Base-by-base conservation (phyloP, 2,329 filamentous ascomycete genomes). In the Apiospora hydei region DNA sequence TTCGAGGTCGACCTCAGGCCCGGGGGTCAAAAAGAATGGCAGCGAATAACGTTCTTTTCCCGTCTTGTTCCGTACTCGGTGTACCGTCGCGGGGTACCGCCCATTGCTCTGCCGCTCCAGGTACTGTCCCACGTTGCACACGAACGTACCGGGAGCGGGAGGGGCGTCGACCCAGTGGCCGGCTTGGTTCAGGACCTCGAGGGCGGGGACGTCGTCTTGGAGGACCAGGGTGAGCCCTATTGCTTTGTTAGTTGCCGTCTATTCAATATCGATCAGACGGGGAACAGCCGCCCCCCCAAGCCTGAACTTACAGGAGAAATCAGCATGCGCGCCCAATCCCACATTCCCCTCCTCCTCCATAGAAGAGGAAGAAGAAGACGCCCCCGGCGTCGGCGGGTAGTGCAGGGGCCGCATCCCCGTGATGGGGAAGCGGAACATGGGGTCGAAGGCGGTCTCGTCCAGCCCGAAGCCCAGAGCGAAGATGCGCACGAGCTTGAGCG, bases 151-250 rank as follows among this genome's bases (percentile, higher is more conserved):
- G 3, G 78, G 78, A 41, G 79, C 74, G 0, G 80, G 81, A 1
- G 80, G 77, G 10, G 82, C 83, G 13, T 81, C 80, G 8, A 85
- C 77, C 83, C 83, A 85, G 1, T 79, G 71, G 5, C 82, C 83
- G 49, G 83, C 82, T n/a, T 77, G 80, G 72, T 84, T 84, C 2
- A 84, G 78, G 0, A 85, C 83, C 70, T 85, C 82, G 26, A 85
- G 78, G 1, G 78, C 79, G 18, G 74, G 74, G 1, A 77, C 73
- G 11, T 70, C 70, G 70, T 79, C 78, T 74, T 80, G 78, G 16
- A 79, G 74, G 0, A 84, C 82, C 14, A 85, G 78, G 0, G 83
- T 84, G 74, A 84, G 81, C 80, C 76, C 74, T 76, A 26, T 14
- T n/a, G 16, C 21, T 18, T 14, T 34, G 51, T 24, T 61, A 61